Conservation (phyloP, 345 rosid species). For the Moricandia arvensis region DNA sequence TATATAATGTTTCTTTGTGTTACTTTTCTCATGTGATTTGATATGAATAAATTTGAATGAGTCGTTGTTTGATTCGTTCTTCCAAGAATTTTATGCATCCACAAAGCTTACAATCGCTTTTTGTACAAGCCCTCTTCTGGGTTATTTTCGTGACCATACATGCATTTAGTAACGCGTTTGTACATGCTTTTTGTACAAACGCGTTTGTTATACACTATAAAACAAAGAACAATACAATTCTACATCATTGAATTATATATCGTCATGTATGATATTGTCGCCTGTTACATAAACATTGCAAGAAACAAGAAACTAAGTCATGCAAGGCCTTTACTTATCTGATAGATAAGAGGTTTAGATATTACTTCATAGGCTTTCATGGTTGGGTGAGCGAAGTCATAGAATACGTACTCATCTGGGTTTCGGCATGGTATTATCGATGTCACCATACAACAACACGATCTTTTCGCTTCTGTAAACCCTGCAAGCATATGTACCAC, state of each 20-base stretch:
- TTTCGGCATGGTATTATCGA: conserved; percentile 26
- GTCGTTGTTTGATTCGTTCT: neutral
- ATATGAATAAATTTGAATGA: neutral
- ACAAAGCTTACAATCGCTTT: neutral
- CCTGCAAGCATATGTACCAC: conserved; percentile 15
- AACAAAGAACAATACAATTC: neutral
- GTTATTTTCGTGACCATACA: neutral
- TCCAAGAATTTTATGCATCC: too few species aligned
- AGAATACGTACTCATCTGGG: conserved; percentile 17
- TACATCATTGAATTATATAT: neutral
- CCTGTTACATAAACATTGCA: neutral
- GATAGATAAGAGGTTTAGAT: conserved; percentile 26
- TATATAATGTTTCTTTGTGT: neutral
- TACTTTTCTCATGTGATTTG: neutral
- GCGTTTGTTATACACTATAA: neutral
- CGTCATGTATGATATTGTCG: neutral
- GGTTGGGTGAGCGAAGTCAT: conserved; percentile 34
- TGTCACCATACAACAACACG: conserved; percentile 33
- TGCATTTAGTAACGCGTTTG: neutral
- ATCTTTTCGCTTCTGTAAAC: conserved; percentile 17
- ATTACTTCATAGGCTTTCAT: conserved; percentile 28
- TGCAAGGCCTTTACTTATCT: conserved; percentile 31
- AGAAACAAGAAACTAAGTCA: conserved; percentile 16
- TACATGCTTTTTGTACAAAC: too few species aligned
- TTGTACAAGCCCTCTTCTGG: neutral